Evolutionary conservation across 225 moss, liverwort and hornwort genomes (phyloP), one percentile per base, ranked within the genome.

Genomic region (Ulota crispa): DNA sequence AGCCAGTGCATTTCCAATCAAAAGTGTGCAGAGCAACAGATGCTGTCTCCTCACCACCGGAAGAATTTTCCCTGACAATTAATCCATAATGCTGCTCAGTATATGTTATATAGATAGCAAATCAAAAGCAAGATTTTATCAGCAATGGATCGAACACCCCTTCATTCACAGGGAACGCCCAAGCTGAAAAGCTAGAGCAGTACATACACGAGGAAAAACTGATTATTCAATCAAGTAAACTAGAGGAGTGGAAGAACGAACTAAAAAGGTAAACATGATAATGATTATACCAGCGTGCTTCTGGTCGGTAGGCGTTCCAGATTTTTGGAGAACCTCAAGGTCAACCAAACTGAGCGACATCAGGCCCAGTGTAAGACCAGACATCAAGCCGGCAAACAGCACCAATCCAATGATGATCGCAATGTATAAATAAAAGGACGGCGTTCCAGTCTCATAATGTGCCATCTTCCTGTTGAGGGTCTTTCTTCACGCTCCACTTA

Each of bases 11-110:
- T 91, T 91, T 59, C 89, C 89, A 45, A 91, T 87, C 63, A 91
- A 66, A 72, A 91, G 84, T 45, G 91, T 91, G 61, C 87, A 87
- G 31, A 91, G 91, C 68, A 91, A 65, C 65, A 89, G 77, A 72
- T 91, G 91, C 67, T 91, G 91, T 28, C 42, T 86, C 73, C n/a
- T 82, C 78, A 91, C 91, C 68, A 91, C 91, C 14, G 91, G 91
- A 53, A 89, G 82, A 68, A 91, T 89, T 85, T 83, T 89, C 23
- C 73, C 91, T 91, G 81, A 73, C 52, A 21, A 47, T 3, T 43
- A 74, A 53, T 37, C n/a, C 65, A 70, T 21, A 60, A 42, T 5
- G 37, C 32, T 42, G 36, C 34, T 66, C 72, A 79, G 28, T 57
- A 27, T 16, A 26, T 28, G 5, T 43, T 14, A 13, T 5, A 45